Percentiles rank a stretch among this genome's conserved stretches.
These are phyloP conservation scores for Trametes hirsuta DNA, from an alignment of 1,284 basidiomycete genomes.

Conservation along the genomic window DNA sequence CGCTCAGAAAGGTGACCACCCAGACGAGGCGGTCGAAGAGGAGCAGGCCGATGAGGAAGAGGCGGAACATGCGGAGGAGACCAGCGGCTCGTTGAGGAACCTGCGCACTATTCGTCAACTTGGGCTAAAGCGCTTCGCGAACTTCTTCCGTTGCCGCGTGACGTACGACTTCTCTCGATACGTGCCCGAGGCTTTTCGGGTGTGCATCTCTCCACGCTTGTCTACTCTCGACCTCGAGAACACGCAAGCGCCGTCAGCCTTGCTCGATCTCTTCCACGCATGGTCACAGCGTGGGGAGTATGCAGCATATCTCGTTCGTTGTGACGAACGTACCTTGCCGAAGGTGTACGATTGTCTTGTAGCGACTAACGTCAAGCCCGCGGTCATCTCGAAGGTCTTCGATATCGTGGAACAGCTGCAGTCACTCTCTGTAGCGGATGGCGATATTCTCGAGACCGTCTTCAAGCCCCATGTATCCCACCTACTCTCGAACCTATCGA, in stretches of 20 bases:
- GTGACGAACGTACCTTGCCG: slow-evolving; percentile 72
- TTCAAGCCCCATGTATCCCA: slow-evolving; percentile 79
- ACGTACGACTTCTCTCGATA: slow-evolving; percentile 80
- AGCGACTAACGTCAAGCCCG: slow-evolving; percentile 85
- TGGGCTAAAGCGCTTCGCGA: slow-evolving; percentile 85
- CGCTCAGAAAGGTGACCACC: slow-evolving; percentile 19
- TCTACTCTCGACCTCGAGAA: slow-evolving; percentile 81
- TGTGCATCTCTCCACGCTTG: slow-evolving; percentile 86
- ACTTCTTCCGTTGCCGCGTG: slow-evolving; percentile 81
- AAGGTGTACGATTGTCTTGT: slow-evolving; percentile 84
- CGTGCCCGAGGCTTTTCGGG: slow-evolving; percentile 67
- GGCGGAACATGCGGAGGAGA: slow-evolving; percentile 34
- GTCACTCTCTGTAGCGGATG: slow-evolving; percentile 54
- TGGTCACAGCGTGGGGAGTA: slow-evolving; percentile 74
- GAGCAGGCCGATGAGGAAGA: slow-evolving; percentile 42
- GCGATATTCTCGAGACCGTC: slow-evolving; percentile 54
- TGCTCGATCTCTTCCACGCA: slow-evolving; percentile 85
- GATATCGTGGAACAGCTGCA: slow-evolving; percentile 86
- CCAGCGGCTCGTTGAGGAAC: slow-evolving; percentile 42
- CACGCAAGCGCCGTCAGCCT: slow-evolving; percentile 88
- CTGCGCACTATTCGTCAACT: slow-evolving; percentile 76
- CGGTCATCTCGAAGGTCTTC: slow-evolving; percentile 81
- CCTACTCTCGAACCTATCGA: slow-evolving; percentile 77
- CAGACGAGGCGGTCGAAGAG: slow-evolving; percentile 40
- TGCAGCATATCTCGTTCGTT: slow-evolving; percentile 66